Conservation (phyloP, 495 filamentous ascomycete genomes). For the Xanthoparmelia taractica region DNA sequence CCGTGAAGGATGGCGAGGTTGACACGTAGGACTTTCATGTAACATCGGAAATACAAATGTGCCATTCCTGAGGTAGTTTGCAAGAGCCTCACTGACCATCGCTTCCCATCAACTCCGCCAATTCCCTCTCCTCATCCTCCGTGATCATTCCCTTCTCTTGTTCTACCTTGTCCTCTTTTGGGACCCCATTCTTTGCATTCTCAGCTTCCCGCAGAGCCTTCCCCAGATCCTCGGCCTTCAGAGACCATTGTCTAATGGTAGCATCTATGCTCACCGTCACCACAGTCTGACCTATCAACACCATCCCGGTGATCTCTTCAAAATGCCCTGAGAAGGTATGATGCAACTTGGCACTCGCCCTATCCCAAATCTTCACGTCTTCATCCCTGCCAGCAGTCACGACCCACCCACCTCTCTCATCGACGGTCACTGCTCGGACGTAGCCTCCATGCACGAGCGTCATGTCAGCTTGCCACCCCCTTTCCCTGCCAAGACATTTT, state of each 20-base stretch:
- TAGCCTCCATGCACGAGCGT: conserved; percentile 76
- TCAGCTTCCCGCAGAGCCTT: conserved; percentile 46
- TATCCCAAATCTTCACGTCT: conserved; percentile 83
- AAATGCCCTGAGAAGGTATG: conserved; percentile 79
- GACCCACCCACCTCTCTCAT: conserved; percentile 68
- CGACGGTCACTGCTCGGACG: conserved; percentile 70
- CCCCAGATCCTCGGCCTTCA: conserved; percentile 57
- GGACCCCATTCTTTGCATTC: conserved; percentile 37
- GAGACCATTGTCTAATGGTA: conserved; percentile 74
- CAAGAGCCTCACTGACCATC: background rate
- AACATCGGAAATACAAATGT: background rate
- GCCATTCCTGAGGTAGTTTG: background rate
- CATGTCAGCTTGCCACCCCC: conserved; percentile 61
- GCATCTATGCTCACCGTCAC: conserved; percentile 58
- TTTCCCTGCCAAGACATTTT: conserved; percentile 61
- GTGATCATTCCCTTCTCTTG: conserved; percentile 8
- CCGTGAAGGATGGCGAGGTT: background rate
- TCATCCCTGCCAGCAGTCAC: conserved; percentile 87
- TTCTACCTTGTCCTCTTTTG: conserved; percentile 25
- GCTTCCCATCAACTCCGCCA: conserved; percentile 26
- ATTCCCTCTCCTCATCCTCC: conserved; percentile 26
- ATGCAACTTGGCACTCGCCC: conserved; percentile 62
- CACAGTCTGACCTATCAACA: conserved; percentile 50
- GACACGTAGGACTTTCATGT: background rate
- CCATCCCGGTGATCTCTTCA: conserved; percentile 80